phyloP scores from a whole-genome alignment of 139 green algal species.

The Raphidocelis subcapitata region DNA sequence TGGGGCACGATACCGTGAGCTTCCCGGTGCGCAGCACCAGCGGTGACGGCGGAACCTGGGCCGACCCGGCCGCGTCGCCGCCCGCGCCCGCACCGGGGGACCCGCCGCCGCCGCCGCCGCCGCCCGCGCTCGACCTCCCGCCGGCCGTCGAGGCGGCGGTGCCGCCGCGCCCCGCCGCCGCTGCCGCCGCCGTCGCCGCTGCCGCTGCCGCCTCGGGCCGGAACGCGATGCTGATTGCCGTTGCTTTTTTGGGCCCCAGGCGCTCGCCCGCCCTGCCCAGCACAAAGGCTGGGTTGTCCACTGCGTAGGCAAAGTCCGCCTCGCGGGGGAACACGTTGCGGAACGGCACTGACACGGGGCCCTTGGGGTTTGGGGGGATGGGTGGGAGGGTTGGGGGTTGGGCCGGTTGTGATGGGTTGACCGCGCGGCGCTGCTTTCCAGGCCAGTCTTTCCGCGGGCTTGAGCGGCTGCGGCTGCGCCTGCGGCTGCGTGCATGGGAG shows the following conservation, averaged over 20 bases:
- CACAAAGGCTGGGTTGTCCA: conserved; percentile 78
- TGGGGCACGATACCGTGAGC: conserved; percentile 72
- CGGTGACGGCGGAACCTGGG: neutral
- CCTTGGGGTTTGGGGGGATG: too few relatives aligned
- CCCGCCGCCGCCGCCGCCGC: neutral
- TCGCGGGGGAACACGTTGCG: conserved; percentile 76
- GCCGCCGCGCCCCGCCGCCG: conserved; percentile 5
- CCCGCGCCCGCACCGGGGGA: neutral
- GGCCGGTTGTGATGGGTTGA: too few relatives aligned
- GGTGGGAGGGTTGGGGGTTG: too few relatives aligned
- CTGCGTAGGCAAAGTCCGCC: conserved; percentile 60
- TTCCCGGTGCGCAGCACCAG: conserved; percentile 50
- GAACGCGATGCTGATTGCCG: conserved; percentile 59
- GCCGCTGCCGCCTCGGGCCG: conserved; percentile 35
- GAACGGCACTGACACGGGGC: conserved; percentile 54
- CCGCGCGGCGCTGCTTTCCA: too few relatives aligned
- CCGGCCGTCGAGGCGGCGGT: neutral
- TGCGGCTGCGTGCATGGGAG: too few relatives aligned
- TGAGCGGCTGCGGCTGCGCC: too few relatives aligned
- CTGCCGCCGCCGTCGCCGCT: conserved; percentile 1
- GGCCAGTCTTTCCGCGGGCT: too few relatives aligned
- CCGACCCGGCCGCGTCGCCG: neutral
- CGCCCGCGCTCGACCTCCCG: neutral
- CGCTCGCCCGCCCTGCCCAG: conserved; percentile 56
- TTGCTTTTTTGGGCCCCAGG: conserved; percentile 64